Base-by-base conservation (phyloP, 2,329 filamentous ascomycete species). In the Dactylella cylindrospora region DNA sequence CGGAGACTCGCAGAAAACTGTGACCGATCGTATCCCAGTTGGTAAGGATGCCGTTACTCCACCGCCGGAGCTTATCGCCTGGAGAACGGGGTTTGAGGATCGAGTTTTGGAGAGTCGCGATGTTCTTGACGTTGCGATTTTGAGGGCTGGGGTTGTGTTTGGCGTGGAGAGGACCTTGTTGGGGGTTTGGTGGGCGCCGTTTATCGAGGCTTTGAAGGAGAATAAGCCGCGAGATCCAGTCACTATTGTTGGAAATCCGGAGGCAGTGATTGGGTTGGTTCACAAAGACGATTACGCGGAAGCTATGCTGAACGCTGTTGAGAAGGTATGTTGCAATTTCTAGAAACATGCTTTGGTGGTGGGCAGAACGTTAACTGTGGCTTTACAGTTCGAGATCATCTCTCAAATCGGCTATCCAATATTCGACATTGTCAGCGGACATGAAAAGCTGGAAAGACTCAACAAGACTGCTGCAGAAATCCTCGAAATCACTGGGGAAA, bases 231-330 rank as follows among this genome's bases (percentile, higher is more conserved):
- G 19, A 2, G 31, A 43, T 1, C 49, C 60, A 3, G 66, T 67
- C 2, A 49, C 49, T 3, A 55, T 73, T 15, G 31, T 67, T 8
- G 66, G 66, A 2, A 70, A 71, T 19, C 31, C 54, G 2, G 41
- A 64, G 9, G 66, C 65, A 25, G 60, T 66, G 8, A 57, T 70
- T 6, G 68, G 69, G 5, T 46, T 73, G 5, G 59, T 74, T n/a
- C 73, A 74, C 51, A 71, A 75, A 8, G 72, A 74, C 43, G 73
- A 75, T 65, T 67, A 69, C 1, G 74, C 71, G 0, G 51, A 68
- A n/a, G 73, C 68, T 0, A 68, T 72, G 10, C 67, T 70, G 43
- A 66, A 65, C 1, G 70, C 70, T 1, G 66, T 74, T 41, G 72
- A 74, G 15, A 70, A 71, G 50, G 64, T 73, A 26, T 52, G 64